phyloP scores from a whole-genome alignment of 805 yeast species.

The Myxozyma monticola region DNA sequence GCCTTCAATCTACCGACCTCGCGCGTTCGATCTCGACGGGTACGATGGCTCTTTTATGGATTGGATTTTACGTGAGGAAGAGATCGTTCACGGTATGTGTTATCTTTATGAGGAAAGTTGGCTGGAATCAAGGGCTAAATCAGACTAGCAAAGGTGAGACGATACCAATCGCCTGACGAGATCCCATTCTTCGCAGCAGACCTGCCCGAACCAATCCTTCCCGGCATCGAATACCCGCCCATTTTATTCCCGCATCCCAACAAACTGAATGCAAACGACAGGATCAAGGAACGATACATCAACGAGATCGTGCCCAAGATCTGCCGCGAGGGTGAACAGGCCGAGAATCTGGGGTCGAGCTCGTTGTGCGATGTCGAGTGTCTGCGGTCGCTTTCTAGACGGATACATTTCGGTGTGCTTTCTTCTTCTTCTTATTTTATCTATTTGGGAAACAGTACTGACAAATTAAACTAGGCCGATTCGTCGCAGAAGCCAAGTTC shows the following conservation, averaged over 20 bases:
- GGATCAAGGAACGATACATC: conserved; percentile 68
- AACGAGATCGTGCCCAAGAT: conserved; percentile 64
- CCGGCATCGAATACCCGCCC: conserved; percentile 74
- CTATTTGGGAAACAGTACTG: neutral
- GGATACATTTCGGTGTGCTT: conserved; percentile 85
- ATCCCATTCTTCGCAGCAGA: conserved; percentile 79
- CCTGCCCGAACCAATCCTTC: conserved; percentile 68
- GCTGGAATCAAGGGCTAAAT: conserved; percentile 6
- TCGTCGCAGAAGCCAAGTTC: conserved; percentile 95
- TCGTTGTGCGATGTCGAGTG: conserved; percentile 82
- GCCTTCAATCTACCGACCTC: conserved; percentile 67
- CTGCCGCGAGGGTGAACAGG: conserved; percentile 53
- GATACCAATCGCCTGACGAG: conserved; percentile 95
- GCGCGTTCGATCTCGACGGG: conserved; percentile 57
- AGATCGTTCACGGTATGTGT: conserved; percentile 53
- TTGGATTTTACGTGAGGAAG: conserved; percentile 77
- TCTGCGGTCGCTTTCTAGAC: conserved; percentile 81
- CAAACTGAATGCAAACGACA: conserved; percentile 72
- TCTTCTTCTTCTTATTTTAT: neutral
- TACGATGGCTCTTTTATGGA: conserved; percentile 83
- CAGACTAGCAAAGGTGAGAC: conserved; percentile 62
- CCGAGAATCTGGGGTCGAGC: conserved; percentile 85
- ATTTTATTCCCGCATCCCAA: conserved; percentile 72
- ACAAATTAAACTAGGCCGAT: no score
- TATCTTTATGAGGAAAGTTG: neutral